Evolutionary conservation across 805 yeast species (phyloP).

Genomic region (Starmerella tilneyi): DNA sequence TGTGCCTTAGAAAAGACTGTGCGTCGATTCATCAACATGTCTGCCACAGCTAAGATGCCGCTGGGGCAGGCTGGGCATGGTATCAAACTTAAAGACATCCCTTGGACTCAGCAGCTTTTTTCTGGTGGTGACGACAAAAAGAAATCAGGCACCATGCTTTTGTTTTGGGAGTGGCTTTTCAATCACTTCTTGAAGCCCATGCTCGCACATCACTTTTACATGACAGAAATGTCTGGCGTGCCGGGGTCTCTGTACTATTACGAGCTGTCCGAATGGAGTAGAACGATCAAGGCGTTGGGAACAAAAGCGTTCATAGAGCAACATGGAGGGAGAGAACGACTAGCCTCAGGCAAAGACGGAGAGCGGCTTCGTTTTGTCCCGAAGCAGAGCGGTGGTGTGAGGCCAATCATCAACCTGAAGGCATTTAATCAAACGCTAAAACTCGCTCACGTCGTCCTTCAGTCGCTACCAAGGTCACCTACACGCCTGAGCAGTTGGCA

Average conservation of each 20-base stretch:
- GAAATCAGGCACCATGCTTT: constrained; percentile 26
- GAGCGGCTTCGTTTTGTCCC: constrained; percentile 33
- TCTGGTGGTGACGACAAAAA: no score
- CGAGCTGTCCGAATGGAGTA: constrained; percentile 24
- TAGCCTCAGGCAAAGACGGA: constrained; percentile 34
- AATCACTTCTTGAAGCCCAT: constrained; percentile 38
- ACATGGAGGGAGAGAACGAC: constrained; percentile 36
- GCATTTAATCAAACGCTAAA: constrained; percentile 13
- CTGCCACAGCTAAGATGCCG: constrained; percentile 2
- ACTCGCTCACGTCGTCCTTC: constrained; percentile 27
- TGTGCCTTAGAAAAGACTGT: neutral
- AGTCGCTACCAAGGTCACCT: constrained; percentile 35
- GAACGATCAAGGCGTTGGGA: constrained; percentile 36
- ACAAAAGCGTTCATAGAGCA: constrained; percentile 25
- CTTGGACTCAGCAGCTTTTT: constrained; percentile 36
- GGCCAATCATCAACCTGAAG: constrained; percentile 21
- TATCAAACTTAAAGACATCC: constrained; percentile 38
- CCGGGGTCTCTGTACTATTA: constrained; percentile 16
- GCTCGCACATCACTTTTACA: constrained; percentile 50
- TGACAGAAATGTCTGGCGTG: constrained; percentile 41
- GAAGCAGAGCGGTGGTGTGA: constrained; percentile 15
- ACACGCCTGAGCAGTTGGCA: constrained; percentile 28
- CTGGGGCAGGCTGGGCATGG: constrained; percentile 27
- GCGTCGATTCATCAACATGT: constrained; percentile 5
- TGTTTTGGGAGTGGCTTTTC: constrained; percentile 53